Evolutionary conservation across 1,139 yeast species (phyloP).

Genomic region (Zygosaccharomyces pseudobailii): DNA sequence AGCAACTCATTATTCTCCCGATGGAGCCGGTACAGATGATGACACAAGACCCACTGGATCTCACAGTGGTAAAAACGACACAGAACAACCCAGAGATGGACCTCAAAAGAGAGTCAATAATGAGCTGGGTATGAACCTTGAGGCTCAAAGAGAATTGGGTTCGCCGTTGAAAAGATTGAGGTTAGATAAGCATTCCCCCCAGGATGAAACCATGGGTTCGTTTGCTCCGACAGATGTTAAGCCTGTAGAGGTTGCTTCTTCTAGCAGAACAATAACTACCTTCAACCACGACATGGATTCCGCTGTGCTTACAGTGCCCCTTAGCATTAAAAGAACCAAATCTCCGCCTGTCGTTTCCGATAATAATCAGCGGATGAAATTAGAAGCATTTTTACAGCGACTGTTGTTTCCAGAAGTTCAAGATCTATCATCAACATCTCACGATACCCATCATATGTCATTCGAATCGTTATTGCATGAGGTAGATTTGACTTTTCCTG

Average conservation of each 20-base stretch:
- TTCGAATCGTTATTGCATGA: slow-evolving; percentile 23
- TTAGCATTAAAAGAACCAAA: slow-evolving; percentile 18
- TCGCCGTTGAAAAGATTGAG: slow-evolving; percentile 30
- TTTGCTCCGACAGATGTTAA: background rate
- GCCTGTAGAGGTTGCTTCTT: background rate
- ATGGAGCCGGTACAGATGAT: background rate
- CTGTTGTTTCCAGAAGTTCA: slow-evolving; percentile 28
- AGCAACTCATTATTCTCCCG: background rate
- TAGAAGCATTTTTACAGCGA: slow-evolving; percentile 31
- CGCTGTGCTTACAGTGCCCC: slow-evolving; percentile 12
- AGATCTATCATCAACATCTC: slow-evolving; percentile 9
- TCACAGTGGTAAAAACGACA: background rate
- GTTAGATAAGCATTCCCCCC: slow-evolving; percentile 10
- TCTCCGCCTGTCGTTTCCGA: slow-evolving; percentile 11
- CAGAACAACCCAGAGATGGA: background rate
- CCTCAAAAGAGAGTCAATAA: slow-evolving; percentile 8
- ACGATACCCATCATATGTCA: slow-evolving; percentile 7
- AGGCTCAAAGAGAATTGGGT: slow-evolving; percentile 22
- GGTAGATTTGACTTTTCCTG: slow-evolving; percentile 24
- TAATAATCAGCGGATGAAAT: slow-evolving; percentile 25
- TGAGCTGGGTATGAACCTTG: slow-evolving; percentile 7
- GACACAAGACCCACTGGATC: background rate
- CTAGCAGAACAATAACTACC: slow-evolving; percentile 12
- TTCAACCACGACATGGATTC: slow-evolving; percentile 24
- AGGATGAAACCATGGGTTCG: background rate